phyloP scores from a whole-genome alignment of 2,329 filamentous ascomycete species.

The Aspergillus proliferans region DNA sequence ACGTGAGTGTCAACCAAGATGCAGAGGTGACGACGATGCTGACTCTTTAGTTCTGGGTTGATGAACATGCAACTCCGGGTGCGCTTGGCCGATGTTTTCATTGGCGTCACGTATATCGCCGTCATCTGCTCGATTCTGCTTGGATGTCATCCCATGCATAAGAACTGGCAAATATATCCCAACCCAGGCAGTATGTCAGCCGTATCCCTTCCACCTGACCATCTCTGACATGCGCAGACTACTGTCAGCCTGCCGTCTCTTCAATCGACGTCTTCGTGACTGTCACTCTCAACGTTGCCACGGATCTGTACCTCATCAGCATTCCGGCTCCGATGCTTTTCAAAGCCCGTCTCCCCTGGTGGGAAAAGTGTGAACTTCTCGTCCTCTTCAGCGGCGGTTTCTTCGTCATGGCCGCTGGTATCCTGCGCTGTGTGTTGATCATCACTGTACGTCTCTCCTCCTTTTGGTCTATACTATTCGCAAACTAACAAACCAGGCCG shows the following conservation, averaged over 20 bases:
- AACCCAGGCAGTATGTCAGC: constrained; percentile 48
- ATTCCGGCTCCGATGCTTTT: constrained; percentile 55
- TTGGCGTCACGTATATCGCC: constrained; percentile 46
- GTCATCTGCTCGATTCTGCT: constrained; percentile 47
- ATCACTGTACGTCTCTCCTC: constrained; percentile 28
- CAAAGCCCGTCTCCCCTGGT: constrained; percentile 43
- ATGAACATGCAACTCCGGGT: constrained; percentile 42
- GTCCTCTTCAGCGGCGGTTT: constrained; percentile 51
- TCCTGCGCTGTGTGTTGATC: constrained; percentile 50
- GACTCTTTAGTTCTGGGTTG: constrained; percentile 30
- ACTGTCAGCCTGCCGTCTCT: constrained; percentile 47
- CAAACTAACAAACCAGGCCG: constrained; percentile 17
- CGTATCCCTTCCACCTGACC: not conserved
- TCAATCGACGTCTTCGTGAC: constrained; percentile 48
- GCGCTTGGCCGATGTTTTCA: constrained; percentile 46
- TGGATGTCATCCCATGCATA: constrained; percentile 48
- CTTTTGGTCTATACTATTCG: not conserved
- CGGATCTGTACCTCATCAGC: constrained; percentile 55
- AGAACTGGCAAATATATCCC: constrained; percentile 56
- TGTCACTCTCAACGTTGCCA: constrained; percentile 48
- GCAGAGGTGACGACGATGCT: not conserved
- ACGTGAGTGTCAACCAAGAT: constrained; percentile 29
- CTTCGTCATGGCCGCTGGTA: constrained; percentile 51
- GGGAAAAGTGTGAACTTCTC: constrained; percentile 49
- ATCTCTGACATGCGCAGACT: constrained; percentile 23